phyloP scores from a whole-genome alignment of 2,329 filamentous ascomycete genomes.

The Colletotrichum incanum region DNA sequence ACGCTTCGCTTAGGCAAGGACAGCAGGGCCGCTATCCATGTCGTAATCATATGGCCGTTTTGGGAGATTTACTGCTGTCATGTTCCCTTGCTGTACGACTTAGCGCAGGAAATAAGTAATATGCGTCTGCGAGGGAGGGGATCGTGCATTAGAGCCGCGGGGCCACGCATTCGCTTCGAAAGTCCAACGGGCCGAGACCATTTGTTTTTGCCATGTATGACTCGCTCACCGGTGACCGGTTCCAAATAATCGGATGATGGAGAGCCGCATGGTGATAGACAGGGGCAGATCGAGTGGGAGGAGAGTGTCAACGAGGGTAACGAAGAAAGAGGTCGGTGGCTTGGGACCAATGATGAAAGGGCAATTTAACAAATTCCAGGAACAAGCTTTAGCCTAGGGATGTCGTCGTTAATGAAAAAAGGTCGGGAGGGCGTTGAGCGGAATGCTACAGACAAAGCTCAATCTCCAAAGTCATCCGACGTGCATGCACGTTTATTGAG shows the following conservation, averaged over 20 bases:
- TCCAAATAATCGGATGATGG: constrained; percentile 3
- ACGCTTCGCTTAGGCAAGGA: neutral
- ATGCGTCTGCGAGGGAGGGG: constrained; percentile 15
- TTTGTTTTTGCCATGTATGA: neutral
- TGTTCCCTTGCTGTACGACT: neutral
- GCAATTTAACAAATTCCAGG: neutral
- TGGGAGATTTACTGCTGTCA: neutral
- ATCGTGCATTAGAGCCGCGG: constrained; percentile 15
- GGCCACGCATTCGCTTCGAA: neutral
- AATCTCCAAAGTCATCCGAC: constrained; percentile 19
- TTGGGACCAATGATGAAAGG: neutral
- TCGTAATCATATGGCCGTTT: constrained; percentile 1
- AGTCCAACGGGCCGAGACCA: constrained; percentile 25
- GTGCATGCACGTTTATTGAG: constrained; percentile 26
- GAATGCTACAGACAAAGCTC: constrained; percentile 21
- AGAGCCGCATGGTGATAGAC: constrained; percentile 34
- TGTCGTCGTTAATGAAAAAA: constrained; percentile 16
- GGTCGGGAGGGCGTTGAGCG: constrained; percentile 30
- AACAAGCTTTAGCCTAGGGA: constrained; percentile 14
- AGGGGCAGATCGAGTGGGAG: constrained; percentile 26
- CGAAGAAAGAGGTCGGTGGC: neutral
- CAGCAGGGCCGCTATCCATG: neutral
- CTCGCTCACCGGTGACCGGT: neutral
- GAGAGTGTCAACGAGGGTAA: neutral
- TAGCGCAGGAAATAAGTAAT: constrained; percentile 27